Base-by-base conservation (phyloP, 441 rosid species). In the Hura crepitans region DNA sequence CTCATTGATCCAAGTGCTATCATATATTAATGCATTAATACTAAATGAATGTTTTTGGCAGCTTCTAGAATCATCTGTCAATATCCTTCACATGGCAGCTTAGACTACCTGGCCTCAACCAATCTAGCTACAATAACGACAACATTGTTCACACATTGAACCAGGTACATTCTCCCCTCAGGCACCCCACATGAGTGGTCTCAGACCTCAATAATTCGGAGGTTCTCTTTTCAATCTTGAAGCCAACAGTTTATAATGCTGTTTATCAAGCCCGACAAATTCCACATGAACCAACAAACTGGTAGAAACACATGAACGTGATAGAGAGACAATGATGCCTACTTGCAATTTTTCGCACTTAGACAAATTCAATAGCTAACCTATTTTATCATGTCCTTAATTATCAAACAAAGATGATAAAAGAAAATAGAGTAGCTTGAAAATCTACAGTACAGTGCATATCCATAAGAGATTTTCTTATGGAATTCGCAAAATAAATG, bases 391-490 rank as follows among this genome's bases (percentile, higher is more conserved):
- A 8, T 15, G 68, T 72, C 45, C 37, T 13, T 30, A 50, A 42
- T 51, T 68, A 70, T 28, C 74, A 27, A 57, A 62, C 17, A 15
- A n/a, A 25, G 51, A 57, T 46, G 5, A 51, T 28, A 67, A 55
- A 33, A 18, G 39, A 72, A 46, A 51, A 42, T 43, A 47, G 5
- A 18, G 30, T 9, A 23, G 65, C 57, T 70, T 53, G 31, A 45
- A 54, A 6, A 51, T 68, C 65, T 62, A 78, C 70, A 73, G 37
- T n/a, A 62, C 49, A 56, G 51, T 59, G 39, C 25, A 30, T 47
- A 65, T 56, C 53, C 43, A 47, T 18, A 35, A 30, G 30, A 35
- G 46, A 43, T 46, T 27, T 27, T 55, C 59, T 42, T 23, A 39
- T 37, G 25, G 17, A 30, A 43, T 18, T 11, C 22, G 39, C 30